These are phyloP conservation scores for Bipolaris gigantea DNA, from an alignment of 2,329 filamentous ascomycete species.

Conservation along the genomic window DNA sequence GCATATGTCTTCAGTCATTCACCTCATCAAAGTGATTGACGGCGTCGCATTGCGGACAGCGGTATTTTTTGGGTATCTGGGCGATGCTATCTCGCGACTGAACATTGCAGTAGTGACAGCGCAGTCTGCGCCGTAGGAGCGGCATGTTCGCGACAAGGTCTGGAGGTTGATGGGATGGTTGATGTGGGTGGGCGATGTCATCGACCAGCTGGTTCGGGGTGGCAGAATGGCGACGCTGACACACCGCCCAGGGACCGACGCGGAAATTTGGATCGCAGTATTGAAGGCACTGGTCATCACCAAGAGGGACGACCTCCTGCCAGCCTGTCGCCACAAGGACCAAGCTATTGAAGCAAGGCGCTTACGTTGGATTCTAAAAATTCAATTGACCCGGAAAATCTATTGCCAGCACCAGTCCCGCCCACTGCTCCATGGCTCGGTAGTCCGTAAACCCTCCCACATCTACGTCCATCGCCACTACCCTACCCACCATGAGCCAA, in stretches of 20 bases:
- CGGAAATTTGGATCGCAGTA: constrained; percentile 20
- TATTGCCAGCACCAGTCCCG: not conserved
- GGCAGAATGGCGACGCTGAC: constrained; percentile 16
- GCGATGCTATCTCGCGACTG: constrained; percentile 26
- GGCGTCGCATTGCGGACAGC: constrained; percentile 70
- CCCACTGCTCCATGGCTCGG: constrained; percentile 28
- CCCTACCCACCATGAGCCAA: constrained; percentile 50
- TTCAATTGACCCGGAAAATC: not conserved
- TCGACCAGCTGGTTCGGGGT: constrained; percentile 14
- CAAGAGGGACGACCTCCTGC: not conserved
- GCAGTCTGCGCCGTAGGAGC: constrained; percentile 39
- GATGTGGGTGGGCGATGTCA: constrained; percentile 11
- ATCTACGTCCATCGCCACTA: constrained; percentile 50
- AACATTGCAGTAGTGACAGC: constrained; percentile 42
- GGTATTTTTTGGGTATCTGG: constrained; percentile 28
- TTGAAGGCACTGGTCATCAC: constrained; percentile 13
- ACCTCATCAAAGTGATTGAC: constrained; percentile 89
- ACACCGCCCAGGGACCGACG: constrained; percentile 21
- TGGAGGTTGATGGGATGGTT: constrained; percentile 1
- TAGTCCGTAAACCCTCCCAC: constrained; percentile 26
- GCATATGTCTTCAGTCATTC: constrained; percentile 17
- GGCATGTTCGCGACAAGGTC: constrained; percentile 26
- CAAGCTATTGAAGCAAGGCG: not conserved
- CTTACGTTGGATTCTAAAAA: not conserved
- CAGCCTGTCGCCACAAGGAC: not conserved